These are phyloP conservation scores for Eucalyptus tenuipes DNA, from an alignment of 345 rosid genomes.

Conservation along the genomic window DNA sequence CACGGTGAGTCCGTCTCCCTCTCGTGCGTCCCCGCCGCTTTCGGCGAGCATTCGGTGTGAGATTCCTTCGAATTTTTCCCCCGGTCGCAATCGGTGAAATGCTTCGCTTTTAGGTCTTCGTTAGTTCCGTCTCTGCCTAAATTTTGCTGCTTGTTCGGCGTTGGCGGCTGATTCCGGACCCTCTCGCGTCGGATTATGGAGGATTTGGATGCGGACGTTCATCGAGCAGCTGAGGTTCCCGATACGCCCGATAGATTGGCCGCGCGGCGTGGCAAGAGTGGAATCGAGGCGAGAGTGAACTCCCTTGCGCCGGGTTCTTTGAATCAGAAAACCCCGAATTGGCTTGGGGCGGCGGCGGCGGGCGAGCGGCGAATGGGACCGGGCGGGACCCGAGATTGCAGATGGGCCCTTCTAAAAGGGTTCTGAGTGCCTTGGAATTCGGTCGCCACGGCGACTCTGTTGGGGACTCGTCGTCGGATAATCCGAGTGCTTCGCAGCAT, in stretches of 20 bases:
- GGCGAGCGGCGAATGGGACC: slow-evolving; percentile 13
- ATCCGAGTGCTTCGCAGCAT: slow-evolving; percentile 3
- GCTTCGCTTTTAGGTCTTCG: neutral
- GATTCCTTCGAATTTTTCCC: neutral
- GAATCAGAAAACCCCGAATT: slow-evolving; percentile 15
- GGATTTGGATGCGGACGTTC: slow-evolving; percentile 56
- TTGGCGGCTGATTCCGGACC: neutral
- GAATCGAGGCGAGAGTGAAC: slow-evolving; percentile 20
- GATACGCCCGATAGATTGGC: slow-evolving; percentile 74
- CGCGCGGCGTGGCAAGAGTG: neutral
- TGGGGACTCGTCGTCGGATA: slow-evolving; percentile 4
- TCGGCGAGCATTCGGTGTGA: neutral
- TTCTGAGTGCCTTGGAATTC: slow-evolving; percentile 7
- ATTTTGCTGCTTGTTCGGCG: neutral
- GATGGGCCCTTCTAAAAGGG: slow-evolving; percentile 7
- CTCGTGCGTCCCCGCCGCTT: neutral
- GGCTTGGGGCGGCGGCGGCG: slow-evolving; percentile 2
- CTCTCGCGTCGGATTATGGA: slow-evolving; percentile 37
- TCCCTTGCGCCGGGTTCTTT: slow-evolving; percentile 12
- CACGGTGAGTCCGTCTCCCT: neutral
- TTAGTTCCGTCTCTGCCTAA: neutral
- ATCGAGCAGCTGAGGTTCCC: slow-evolving; percentile 43
- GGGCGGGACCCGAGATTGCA: slow-evolving; percentile 11
- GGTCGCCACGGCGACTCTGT: slow-evolving; percentile 3
- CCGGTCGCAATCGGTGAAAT: neutral